Percentiles rank a stretch among this genome's conserved stretches.
These are phyloP conservation scores for Ailanthus altissimus DNA, from an alignment of 345 rosid species.

Conservation along the genomic window DNA sequence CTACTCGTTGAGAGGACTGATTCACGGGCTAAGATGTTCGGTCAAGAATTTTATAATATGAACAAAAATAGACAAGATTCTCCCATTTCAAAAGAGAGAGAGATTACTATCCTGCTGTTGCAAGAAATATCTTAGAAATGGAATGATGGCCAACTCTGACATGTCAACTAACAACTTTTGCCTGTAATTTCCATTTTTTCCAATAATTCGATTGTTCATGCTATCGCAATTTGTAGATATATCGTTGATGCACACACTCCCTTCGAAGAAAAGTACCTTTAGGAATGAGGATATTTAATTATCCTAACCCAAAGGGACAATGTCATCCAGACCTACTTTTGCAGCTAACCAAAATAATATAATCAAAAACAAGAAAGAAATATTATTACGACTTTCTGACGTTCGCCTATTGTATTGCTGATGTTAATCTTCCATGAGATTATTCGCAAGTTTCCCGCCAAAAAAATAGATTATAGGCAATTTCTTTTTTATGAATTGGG, in stretches of 20 bases:
- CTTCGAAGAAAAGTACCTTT: not conserved
- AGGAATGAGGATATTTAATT: no score
- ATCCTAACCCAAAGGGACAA: no score
- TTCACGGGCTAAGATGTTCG: conserved; percentile 26
- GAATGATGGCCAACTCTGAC: conserved; percentile 9
- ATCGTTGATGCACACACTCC: not conserved
- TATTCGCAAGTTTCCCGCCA: no score
- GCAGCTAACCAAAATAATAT: no score
- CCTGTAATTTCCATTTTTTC: conserved; percentile 5
- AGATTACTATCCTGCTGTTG: conserved; percentile 2
- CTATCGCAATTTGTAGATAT: not conserved
- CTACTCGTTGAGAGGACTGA: not conserved
- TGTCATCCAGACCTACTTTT: no score
- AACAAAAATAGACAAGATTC: conserved; percentile 4
- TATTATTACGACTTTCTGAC: no score
- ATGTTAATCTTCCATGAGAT: no score
- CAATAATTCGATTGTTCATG: not conserved
- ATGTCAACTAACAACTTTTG: conserved; percentile 21
- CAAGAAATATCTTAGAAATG: conserved; percentile 21
- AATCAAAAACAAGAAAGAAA: no score
- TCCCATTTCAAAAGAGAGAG: not conserved
- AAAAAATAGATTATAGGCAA: no score
- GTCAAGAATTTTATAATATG: not conserved
- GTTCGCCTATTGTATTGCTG: no score
- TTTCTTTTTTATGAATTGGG: no score